A percentile compares a stretch with the other conserved stretches of the same genome.
phyloP scores from a whole-genome alignment of 225 moss, liverwort and hornwort genomes.

The Marchantia polymorpha region DNA sequence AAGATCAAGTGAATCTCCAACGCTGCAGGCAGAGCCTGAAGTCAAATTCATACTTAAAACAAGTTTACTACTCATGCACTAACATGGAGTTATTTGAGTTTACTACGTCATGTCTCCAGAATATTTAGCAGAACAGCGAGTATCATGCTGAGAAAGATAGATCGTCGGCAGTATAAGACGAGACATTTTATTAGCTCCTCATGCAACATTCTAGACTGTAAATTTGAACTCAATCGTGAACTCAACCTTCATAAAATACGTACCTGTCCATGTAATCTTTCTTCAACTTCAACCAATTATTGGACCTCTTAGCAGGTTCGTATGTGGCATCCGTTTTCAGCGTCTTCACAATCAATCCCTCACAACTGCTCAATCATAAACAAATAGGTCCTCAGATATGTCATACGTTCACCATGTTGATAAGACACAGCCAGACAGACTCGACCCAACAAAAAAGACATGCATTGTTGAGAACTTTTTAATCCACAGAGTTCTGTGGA shows the following conservation, averaged over 20 bases:
- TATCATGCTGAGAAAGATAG: no score
- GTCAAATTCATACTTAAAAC: not conserved
- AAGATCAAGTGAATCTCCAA: constrained; percentile 96
- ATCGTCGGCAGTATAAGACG: not conserved
- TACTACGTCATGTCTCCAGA: no score
- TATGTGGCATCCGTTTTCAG: constrained; percentile 89
- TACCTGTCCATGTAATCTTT: constrained; percentile 97
- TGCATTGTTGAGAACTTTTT: not conserved
- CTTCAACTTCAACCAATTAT: constrained; percentile 99
- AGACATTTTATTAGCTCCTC: not conserved
- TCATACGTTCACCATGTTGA: not conserved
- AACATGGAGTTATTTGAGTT: no score
- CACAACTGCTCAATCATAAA: constrained; percentile 58
- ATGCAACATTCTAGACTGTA: no score
- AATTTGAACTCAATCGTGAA: not conserved
- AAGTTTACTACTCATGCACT: no score
- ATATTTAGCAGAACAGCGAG: no score
- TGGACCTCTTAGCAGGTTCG: constrained; percentile 91
- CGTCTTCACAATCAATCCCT: constrained; percentile 98
- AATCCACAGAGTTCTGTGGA: not conserved
- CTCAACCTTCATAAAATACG: not conserved
- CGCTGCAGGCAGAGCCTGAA: constrained; percentile 33
- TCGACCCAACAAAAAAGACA: not conserved
- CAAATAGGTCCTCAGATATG: not conserved
- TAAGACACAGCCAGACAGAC: not conserved